A percentile compares a stretch with the other conserved stretches of the same genome.
phyloP scores from a whole-genome alignment of 2,329 filamentous ascomycete genomes.

The Pyricularia sp. region DNA sequence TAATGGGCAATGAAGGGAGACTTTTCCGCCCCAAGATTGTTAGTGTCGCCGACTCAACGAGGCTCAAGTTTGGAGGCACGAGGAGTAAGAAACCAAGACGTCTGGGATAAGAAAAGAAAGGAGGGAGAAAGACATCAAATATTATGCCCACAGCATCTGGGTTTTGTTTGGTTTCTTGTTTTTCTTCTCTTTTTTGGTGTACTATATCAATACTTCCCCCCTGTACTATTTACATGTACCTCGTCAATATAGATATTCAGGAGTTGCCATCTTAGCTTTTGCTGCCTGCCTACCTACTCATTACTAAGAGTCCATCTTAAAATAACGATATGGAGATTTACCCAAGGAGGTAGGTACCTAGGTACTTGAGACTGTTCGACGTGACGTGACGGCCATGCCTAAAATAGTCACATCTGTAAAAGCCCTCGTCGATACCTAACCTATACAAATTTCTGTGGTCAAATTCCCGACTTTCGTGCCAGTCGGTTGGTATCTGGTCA shows the following conservation, averaged over 20 bases:
- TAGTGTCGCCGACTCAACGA: conserved; percentile 76
- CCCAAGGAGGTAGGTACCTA: no score
- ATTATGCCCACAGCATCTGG: neutral
- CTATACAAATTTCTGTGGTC: neutral
- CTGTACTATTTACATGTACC: neutral
- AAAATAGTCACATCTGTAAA: neutral
- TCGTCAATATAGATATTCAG: neutral
- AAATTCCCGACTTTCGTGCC: neutral
- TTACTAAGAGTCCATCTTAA: no score
- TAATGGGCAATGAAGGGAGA: conserved; percentile 78
- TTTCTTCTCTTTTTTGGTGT: neutral
- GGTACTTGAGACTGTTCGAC: no score
- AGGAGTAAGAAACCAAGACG: conserved; percentile 78
- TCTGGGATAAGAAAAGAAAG: conserved; percentile 42
- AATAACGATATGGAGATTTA: no score
- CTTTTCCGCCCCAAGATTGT: conserved; percentile 64
- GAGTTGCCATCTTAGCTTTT: neutral
- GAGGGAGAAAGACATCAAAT: neutral
- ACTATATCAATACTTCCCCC: neutral
- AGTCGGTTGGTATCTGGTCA: neutral
- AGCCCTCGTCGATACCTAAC: neutral
- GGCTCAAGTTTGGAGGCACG: conserved; percentile 91
- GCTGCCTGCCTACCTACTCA: no score
- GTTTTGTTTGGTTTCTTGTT: neutral
- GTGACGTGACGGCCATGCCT: neutral